Base-by-base conservation (phyloP, 2,329 filamentous ascomycete species). In the Diaporthe vaccinii region DNA sequence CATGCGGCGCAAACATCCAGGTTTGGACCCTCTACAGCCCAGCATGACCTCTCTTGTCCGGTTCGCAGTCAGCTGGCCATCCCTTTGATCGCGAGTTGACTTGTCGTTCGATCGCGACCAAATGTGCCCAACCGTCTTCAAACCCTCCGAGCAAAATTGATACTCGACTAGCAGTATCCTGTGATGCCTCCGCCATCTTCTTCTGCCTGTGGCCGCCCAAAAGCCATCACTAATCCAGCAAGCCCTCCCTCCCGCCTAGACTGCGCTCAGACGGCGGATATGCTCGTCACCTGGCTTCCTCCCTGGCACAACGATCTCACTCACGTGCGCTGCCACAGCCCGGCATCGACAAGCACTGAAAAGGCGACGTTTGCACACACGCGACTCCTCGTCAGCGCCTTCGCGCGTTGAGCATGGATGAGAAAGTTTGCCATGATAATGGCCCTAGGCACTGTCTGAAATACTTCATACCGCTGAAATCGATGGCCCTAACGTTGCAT, bases 131-230 rank as follows among this genome's bases (percentile, higher is more conserved):
- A 28, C 28, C 20, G 31, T 58, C 44, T 17, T 36, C 53, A 55
- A 59, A 25, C 20, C 34, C 51, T 51, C 22, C n/a, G 44, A 73
- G 53, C 70, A 73, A 75, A 53, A 46, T 36, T 62, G 71, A 67
- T 69, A 68, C 74, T 53, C 34, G 36, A 59, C 46, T 36, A 57
- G 53, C 31, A 57, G 70, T 75, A 75, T 75, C 74, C 74, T 75
- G 53, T 75, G 58, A 41, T 53, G 31, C 39, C 53, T 59, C 44
- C 31, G 9, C 46, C 41, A 58, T 55, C 61, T 46, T 55, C 61
- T 46, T 46, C 53, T 75, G 25, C 61, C 28, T 25, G 34, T 58
- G 74, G 55, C 59, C 14, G 44, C 36, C 22, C 20, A 68, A n/a
- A 41, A 17, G 25, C 69, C 20, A 59, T 44, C 34, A 46, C 39